Evolutionary conservation across 2,329 filamentous ascomycete genomes (phyloP), one percentile per base, ranked within the genome.

Genomic region (Fonsecaea monophora): DNA sequence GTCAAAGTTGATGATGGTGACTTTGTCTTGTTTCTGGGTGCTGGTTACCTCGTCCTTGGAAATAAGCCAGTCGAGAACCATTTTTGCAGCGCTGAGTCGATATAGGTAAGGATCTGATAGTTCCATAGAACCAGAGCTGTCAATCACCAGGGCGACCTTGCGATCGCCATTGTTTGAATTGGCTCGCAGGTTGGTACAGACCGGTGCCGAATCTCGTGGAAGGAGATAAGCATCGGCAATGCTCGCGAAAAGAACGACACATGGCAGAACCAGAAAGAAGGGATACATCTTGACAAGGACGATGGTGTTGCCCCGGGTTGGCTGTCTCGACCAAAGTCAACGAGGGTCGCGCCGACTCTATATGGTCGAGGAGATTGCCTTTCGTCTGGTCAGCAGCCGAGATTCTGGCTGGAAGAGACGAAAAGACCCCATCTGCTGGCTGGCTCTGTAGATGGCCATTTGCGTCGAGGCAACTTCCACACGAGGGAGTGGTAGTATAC

Each of bases 61-160:
- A 50, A 50, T 50, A 50, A 50, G 45, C 45, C 45, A 50, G 45
- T 50, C 45, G 12, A 50, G 45, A 18, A 50, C 45, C 45, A 50
- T 50, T 18, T 50, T 25, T 4, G 45, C 45, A 25, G 45, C 45
- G 21, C 18, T 50, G 45, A 50, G 18, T 18, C 45, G 45, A 50
- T 50, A 50, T 10, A 4, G 4, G 45, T 50, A 50, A 50, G 45
- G 45, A 30, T 50, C 45, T 50, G 18, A 50, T 2, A 4, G 4
- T 50, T 50, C 45, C 45, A 50, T 50, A 50, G 45, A 50, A 2
- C 45, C 45, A 25, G 45, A 50, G 45, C 45, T 50, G 45, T 50
- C 45, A 2, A 50, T 50, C 5, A 50, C 45, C 10, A 50, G 45
- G 18, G 45, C 45, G 9, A 50, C 25, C 21, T 50, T 50, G 18